Conservation (phyloP, 2,329 filamentous ascomycete genomes). For the Alternaria ethzedia region DNA sequence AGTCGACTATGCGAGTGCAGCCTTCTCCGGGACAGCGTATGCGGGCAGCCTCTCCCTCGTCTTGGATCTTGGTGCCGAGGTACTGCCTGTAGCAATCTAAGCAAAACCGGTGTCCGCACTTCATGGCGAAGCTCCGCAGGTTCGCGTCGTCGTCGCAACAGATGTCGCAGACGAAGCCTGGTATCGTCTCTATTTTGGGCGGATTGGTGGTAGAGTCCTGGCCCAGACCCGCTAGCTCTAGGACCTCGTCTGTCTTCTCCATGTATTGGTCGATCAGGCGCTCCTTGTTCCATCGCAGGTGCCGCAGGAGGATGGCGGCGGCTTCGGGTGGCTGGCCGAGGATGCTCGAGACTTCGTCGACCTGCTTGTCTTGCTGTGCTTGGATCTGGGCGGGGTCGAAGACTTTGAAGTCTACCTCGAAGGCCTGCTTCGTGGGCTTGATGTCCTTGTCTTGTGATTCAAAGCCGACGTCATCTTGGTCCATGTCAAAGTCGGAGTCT, state of each 20-base stretch:
- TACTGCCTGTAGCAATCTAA: conserved; percentile 93
- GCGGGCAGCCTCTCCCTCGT: conserved; percentile 91
- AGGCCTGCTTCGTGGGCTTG: conserved; percentile 74
- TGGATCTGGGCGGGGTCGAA: conserved; percentile 82
- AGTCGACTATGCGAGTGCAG: conserved; percentile 90
- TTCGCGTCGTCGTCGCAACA: conserved; percentile 87
- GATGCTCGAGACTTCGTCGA: conserved; percentile 90
- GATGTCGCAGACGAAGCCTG: conserved; percentile 89
- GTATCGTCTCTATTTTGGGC: conserved; percentile 72
- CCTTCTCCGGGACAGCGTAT: conserved; percentile 91
- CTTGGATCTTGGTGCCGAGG: conserved; percentile 87
- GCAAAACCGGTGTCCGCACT: conserved; percentile 92
- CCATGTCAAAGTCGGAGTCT: conserved; percentile 62
- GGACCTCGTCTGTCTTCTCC: conserved; percentile 79
- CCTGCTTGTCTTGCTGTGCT: conserved; percentile 80
- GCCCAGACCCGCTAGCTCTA: conserved; percentile 84
- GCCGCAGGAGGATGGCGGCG: conserved; percentile 84
- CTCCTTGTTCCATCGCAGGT: conserved; percentile 96
- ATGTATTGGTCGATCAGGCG: conserved; percentile 94
- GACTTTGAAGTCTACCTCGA: conserved; percentile 85
- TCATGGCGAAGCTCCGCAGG: conserved; percentile 88
- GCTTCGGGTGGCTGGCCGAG: conserved; percentile 88
- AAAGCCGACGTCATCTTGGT: conserved; percentile 67
- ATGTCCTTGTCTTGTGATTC: conserved; percentile 72
- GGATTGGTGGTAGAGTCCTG: conserved; percentile 53